Base-by-base conservation (phyloP, 164 flowering plant genomes). In the Magnolia officinalis region DNA sequence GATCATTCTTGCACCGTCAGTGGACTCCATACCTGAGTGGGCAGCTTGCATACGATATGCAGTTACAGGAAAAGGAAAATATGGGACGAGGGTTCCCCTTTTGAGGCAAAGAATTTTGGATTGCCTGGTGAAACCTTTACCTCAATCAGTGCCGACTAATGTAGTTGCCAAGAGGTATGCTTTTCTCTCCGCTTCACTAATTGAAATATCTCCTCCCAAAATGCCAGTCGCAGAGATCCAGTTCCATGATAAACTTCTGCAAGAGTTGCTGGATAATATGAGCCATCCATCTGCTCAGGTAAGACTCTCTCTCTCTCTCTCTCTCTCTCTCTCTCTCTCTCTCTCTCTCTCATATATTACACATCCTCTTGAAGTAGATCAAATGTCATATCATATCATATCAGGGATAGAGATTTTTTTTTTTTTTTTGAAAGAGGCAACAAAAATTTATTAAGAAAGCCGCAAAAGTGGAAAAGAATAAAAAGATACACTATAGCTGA, bases 21-120 rank as follows among this genome's bases (percentile, higher is more conserved):
- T 96, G 73, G 99, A 96, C 83, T 96, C 99, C 31, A 82, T 85
- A 49, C 98, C 99, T 71, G 99, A 96, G 80, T 96, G 99, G 99
- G 91, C 95, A 70, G 94, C 98, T 75, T 92, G 97, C 82, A 88
- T 96, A 83, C 94, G 97, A 26, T 96, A 92, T 88, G 96, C 98
- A 31, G 98, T 92, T 77, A 94, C 99, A 61, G 99, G 99, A 66
- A 96, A 94, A 78, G 99, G 98, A 72, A 96, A 90, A 78, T 61
- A 83, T 83, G 99, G 99, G 77, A 85, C 88, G n/a, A 86, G 76
- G 76, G 81, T 84, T 77, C 98, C 99, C 76, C 84, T 90, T 83
- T 76, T 96, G 76, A 90, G 98, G 83, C 88, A 90, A 68, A 85
- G 80, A 78, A 85, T 96, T 77, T 80, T 96, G 78, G 91, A 94